These are phyloP conservation scores for Kuraishia floccosa DNA, from an alignment of 805 yeast species.

Conservation along the genomic window DNA sequence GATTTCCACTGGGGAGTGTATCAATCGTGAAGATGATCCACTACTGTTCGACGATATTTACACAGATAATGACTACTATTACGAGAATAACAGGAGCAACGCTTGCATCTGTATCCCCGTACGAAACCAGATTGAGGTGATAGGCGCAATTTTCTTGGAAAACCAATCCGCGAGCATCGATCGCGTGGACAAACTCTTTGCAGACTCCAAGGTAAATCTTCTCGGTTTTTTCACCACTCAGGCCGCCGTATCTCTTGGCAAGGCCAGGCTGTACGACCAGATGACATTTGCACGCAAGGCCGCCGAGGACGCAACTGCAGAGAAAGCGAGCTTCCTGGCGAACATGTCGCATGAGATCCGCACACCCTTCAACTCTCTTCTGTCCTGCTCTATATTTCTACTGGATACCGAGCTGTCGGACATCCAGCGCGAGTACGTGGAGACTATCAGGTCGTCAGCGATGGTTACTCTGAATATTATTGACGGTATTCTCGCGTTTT, in stretches of 20 bases:
- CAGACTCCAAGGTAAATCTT: constrained; percentile 24
- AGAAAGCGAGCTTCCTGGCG: constrained; percentile 39
- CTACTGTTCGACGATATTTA: constrained; percentile 20
- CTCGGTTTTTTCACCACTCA: constrained; percentile 33
- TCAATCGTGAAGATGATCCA: constrained; percentile 24
- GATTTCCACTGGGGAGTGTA: constrained; percentile 22
- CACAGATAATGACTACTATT: constrained; percentile 28
- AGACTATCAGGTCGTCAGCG: constrained; percentile 37
- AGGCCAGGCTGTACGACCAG: constrained; percentile 31
- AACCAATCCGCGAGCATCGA: constrained; percentile 7
- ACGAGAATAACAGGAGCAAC: constrained; percentile 18
- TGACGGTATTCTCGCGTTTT: constrained; percentile 42
- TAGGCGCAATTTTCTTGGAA: constrained; percentile 37
- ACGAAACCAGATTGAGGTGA: constrained; percentile 23
- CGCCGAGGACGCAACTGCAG: constrained; percentile 43
- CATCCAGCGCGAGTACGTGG: constrained; percentile 38
- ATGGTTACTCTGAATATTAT: constrained; percentile 39
- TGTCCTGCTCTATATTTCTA: constrained; percentile 36
- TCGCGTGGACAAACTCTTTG: constrained; percentile 16
- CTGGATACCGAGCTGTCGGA: constrained; percentile 32
- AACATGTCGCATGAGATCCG: constrained; percentile 50
- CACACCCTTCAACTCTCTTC: constrained; percentile 41
- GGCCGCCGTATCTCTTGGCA: constrained; percentile 39
- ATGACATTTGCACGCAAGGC: constrained; percentile 40
- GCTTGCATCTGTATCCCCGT: constrained; percentile 34